These are phyloP conservation scores for Clavispora fructus DNA, from an alignment of 805 yeast species.

Conservation along the genomic window DNA sequence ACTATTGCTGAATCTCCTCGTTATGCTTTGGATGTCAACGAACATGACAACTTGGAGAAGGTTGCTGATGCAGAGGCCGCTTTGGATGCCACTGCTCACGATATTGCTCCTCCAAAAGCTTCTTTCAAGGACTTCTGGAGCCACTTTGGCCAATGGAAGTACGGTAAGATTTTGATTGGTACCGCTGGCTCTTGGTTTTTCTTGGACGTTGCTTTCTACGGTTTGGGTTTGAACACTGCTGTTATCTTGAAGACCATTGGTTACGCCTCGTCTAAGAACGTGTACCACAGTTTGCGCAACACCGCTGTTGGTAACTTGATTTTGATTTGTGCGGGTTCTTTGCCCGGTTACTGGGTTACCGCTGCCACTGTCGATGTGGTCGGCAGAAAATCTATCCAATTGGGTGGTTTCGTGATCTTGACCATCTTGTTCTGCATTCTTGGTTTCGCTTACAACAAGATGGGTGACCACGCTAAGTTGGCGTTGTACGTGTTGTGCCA, in stretches of 20 bases:
- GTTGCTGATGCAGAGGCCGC: slow-evolving; percentile 47
- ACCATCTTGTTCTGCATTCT: slow-evolving; percentile 71
- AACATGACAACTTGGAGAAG: slow-evolving; percentile 50
- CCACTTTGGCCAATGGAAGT: slow-evolving; percentile 84
- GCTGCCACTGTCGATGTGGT: slow-evolving; percentile 74
- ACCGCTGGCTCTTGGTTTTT: slow-evolving; percentile 91
- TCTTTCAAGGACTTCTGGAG: slow-evolving; percentile 63
- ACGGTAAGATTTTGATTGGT: slow-evolving; percentile 77
- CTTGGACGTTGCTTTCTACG: slow-evolving; percentile 87
- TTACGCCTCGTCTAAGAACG: slow-evolving; percentile 65
- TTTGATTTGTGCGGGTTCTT: slow-evolving; percentile 88
- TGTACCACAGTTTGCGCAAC: slow-evolving; percentile 67
- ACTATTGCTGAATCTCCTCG: slow-evolving; percentile 95
- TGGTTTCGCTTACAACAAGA: slow-evolving; percentile 78
- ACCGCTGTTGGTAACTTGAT: slow-evolving; percentile 89
- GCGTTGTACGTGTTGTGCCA: slow-evolving; percentile 77
- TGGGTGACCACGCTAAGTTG: slow-evolving; percentile 60
- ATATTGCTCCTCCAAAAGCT: slow-evolving; percentile 68
- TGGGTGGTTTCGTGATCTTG: slow-evolving; percentile 67
- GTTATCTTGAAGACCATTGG: slow-evolving; percentile 78
- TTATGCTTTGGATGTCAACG: slow-evolving; percentile 72
- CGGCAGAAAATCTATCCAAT: slow-evolving; percentile 83
- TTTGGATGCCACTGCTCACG: slow-evolving; percentile 32
- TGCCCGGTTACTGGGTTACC: slow-evolving; percentile 90
- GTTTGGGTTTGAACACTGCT: slow-evolving; percentile 80